These are phyloP conservation scores for Alternaria sp. DNA, from an alignment of 2,329 filamentous ascomycete species.

Conservation along the genomic window DNA sequence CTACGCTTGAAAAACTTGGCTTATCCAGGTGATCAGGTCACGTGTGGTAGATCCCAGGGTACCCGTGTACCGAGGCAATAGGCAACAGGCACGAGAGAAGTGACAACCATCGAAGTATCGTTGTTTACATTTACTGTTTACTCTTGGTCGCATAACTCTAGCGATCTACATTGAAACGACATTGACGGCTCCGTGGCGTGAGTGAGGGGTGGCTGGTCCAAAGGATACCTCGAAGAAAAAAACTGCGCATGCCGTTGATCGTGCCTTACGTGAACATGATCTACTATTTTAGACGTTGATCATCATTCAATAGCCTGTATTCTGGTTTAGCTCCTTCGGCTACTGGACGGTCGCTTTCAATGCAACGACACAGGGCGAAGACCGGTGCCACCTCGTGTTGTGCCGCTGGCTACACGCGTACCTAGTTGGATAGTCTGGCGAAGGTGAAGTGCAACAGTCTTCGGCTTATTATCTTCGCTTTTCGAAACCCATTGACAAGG, in stretches of 20 bases:
- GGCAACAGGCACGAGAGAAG: background rate
- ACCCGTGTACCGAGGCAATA: background rate
- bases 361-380: background rate
- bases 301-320: background rate
- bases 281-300: background rate
- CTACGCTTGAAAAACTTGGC: background rate
- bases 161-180: background rate
- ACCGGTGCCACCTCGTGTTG: background rate
- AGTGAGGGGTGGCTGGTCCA: background rate
- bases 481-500: background rate
- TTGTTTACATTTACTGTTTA: background rate
- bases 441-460: background rate
- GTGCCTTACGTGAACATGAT: background rate
- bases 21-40: background rate
- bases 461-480: background rate
- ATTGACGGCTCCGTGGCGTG: background rate
- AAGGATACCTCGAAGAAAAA: background rate
- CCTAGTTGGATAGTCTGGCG: conserved; percentile 1
- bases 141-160: background rate
- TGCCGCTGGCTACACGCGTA: background rate
- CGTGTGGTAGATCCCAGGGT: background rate
- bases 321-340: background rate
- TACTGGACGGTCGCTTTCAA: background rate
- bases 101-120: background rate
- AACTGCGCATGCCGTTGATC: background rate